A percentile compares a stretch with the other conserved stretches of the same genome.
Evolutionary conservation across 306 rosid genomes (phyloP).

Genomic region (Glycine latifolia): DNA sequence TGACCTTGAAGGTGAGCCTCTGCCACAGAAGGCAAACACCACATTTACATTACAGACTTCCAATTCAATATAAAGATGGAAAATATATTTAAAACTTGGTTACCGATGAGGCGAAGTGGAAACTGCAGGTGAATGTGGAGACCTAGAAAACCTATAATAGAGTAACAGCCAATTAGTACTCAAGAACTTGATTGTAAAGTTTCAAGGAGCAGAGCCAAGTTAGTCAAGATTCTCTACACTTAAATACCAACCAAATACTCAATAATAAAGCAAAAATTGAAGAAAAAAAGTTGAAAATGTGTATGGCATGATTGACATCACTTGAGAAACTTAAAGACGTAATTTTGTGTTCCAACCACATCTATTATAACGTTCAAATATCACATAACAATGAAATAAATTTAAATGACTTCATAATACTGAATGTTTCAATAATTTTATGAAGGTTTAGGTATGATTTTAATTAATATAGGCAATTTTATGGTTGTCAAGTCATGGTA

Average conservation of each 20-base stretch:
- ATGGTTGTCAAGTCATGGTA: slow-evolving; percentile 9
- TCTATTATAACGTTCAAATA: slow-evolving; percentile 8
- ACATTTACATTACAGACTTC: slow-evolving; percentile 25
- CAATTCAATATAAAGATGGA: slow-evolving; percentile 32
- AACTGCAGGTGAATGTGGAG: slow-evolving; percentile 58
- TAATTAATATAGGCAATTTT: slow-evolving; percentile 8
- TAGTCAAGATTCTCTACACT: slow-evolving; percentile 22
- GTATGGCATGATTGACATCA: neutral
- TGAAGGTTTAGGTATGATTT: neutral
- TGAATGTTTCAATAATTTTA: neutral
- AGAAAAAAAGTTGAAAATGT: slow-evolving; percentile 13
- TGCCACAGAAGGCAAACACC: slow-evolving; percentile 46
- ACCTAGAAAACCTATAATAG: slow-evolving; percentile 59
- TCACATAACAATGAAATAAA: slow-evolving; percentile 30
- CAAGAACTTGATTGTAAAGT: slow-evolving; percentile 27
- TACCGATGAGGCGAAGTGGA: slow-evolving; percentile 62
- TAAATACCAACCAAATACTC: slow-evolving; percentile 14
- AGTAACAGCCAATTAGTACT: slow-evolving; percentile 35
- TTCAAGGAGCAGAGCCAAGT: slow-evolving; percentile 11
- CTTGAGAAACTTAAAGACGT: slow-evolving; percentile 23
- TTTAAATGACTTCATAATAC: slow-evolving; percentile 28
- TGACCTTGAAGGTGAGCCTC: slow-evolving; percentile 66
- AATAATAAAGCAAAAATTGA: slow-evolving; percentile 27
- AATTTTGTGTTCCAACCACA: neutral
- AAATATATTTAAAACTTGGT: slow-evolving; percentile 17